Evolutionary conservation across 176 grass and related monocot species (phyloP).

Genomic region (Microstegium vimineum): DNA sequence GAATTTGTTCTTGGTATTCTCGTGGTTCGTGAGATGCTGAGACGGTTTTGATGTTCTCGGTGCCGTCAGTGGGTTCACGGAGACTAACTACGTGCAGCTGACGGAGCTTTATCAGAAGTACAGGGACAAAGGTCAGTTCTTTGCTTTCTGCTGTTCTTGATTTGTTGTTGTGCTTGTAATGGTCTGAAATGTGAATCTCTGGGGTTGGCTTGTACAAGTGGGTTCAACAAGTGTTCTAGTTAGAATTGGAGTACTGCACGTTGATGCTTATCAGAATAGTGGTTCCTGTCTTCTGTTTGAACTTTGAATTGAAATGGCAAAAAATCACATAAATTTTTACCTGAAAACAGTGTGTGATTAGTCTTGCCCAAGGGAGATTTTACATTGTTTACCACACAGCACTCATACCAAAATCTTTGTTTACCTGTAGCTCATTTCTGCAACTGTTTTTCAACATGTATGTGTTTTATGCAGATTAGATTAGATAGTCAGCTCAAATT

Average conservation of each 20-base stretch:
- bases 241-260: not conserved
- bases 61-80: constrained; percentile 70
- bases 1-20: not conserved
- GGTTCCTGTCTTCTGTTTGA: not conserved
- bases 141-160: constrained; percentile 8
- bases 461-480: not conserved
- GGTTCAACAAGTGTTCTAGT: not conserved
- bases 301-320: not conserved
- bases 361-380: not conserved
- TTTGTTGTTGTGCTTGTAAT: not conserved
- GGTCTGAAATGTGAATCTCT: not conserved
- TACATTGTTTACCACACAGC: not conserved
- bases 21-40: not conserved
- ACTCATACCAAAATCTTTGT: not conserved
- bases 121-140: constrained; percentile 65
- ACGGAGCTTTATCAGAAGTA: constrained; percentile 84
- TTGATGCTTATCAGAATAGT: not conserved
- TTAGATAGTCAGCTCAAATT: not conserved
- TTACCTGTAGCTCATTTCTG: not conserved
- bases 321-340: not conserved
- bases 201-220: not conserved
- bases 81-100: constrained; percentile 84
- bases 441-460: not conserved
- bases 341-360: not conserved
- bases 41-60: constrained; percentile 3